phyloP scores from a whole-genome alignment of 805 yeast species.

The Metschnikowia borealis region DNA sequence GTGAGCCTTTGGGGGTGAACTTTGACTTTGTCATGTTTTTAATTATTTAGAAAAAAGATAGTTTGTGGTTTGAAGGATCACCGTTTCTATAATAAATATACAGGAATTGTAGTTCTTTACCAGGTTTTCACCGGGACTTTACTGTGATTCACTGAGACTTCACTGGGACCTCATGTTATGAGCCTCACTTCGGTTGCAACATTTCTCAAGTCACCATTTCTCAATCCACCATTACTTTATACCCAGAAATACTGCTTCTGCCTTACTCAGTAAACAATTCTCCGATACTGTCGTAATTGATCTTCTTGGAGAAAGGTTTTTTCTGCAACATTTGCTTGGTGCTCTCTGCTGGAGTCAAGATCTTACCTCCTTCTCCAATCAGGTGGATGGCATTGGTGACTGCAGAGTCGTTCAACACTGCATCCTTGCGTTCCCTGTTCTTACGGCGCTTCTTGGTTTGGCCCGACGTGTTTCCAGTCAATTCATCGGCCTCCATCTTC shows the following conservation, averaged over 20 bases:
- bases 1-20: too few relatives aligned
- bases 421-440: slow-evolving; percentile 13
- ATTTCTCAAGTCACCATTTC: neutral
- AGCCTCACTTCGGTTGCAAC: neutral
- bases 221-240: too few relatives aligned
- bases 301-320: slow-evolving; percentile 79
- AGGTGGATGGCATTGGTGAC: slow-evolving; percentile 31
- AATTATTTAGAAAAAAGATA: too few relatives aligned
- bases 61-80: too few relatives aligned
- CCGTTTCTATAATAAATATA: too few relatives aligned
- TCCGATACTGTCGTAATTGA: slow-evolving; percentile 80
- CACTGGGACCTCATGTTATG: too few relatives aligned
- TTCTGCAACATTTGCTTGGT: slow-evolving; percentile 74
- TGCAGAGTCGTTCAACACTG: slow-evolving; percentile 26
- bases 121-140: too few relatives aligned
- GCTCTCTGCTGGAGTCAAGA: slow-evolving; percentile 67
- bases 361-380: slow-evolving; percentile 40
- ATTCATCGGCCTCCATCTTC: slow-evolving; percentile 80
- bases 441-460: slow-evolving; percentile 41
- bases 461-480: slow-evolving; percentile 66
- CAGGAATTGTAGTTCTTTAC: too few relatives aligned
- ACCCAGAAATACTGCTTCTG: neutral
- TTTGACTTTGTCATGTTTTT: too few relatives aligned
- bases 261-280: slow-evolving; percentile 32
- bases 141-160: too few relatives aligned